Conservation (phyloP, 257 asterid species). For the Fraxinus americana region DNA sequence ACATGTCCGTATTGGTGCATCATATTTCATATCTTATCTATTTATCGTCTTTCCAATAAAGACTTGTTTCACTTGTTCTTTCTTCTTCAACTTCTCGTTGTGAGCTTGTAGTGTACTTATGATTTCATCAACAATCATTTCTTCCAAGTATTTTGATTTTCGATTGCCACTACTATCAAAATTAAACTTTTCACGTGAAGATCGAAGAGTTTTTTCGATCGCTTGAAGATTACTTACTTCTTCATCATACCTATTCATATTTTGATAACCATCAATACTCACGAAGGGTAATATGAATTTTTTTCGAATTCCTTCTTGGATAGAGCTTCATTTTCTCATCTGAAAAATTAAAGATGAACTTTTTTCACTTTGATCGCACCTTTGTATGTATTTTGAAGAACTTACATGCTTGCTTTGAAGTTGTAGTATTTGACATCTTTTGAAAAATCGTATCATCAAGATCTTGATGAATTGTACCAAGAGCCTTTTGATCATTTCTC, state of each 20-base stretch:
- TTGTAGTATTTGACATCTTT: background rate
- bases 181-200: too few species aligned
- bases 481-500: constrained; percentile 1
- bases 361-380: too few species aligned
- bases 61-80: background rate
- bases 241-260: background rate
- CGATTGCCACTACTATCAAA: background rate
- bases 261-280: background rate
- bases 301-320: background rate
- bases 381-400: background rate
- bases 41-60: background rate
- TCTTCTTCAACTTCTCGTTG: too few species aligned
- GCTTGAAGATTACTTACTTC: background rate
- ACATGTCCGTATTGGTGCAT: too few species aligned
- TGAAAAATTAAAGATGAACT: background rate
- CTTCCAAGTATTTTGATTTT: background rate
- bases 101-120: too few species aligned
- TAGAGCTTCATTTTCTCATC: background rate
- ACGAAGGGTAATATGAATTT: background rate
- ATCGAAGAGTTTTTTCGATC: background rate
- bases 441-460: background rate
- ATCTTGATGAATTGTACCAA: background rate
- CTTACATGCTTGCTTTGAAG: background rate
- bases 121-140: background rate
- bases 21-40: background rate